Base-by-base conservation (phyloP, 1,284 basidiomycete species). In the Pholiota adiposa region DNA sequence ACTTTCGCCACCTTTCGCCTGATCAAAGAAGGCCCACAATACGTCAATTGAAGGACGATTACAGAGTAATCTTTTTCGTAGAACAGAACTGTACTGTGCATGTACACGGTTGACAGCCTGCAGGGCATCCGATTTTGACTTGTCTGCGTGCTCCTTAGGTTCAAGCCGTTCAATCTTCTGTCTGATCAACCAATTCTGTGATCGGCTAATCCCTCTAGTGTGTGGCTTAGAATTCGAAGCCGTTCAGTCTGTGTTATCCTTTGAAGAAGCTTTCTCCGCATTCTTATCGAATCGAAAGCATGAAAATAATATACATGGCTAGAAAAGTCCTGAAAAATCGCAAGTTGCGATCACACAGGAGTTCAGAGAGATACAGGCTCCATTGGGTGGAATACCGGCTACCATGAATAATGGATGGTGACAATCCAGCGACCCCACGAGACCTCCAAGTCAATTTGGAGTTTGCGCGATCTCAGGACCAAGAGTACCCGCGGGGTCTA, bases 381-480 rank as follows among this genome's bases (percentile, higher is more conserved):
- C 18, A 3, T 4, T 7, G 6, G 41, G 41, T 23, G 18, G 12
- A 43, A 8, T 43, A 21, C 40, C 7, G 41, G 19, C 19, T 43
- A 43, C 8, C 19, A 11, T 23, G 41, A 23, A 43, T 43, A 43
- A 41, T 21, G 18, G 41, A 33, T 33, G 31, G 31, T 33, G 31
- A 33, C 31, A 33, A 33, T 33, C 12, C 31, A 33, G 31, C 31
- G 31, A 33, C 31, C 31, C 31, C 31, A 43, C 34, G 34, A 36
- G 51, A 38, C 14, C 19, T 51, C 19, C n/a, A 38, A 40, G 36
- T 21, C 4, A 36, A 52, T 21, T 38, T 34, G 18, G 19, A 23
- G 31, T 19, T 51, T n/a, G 43, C 55, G 43, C 41, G 59, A 60
- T 60, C 48, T 29, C 48, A 12, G 79, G 72, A 3, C 50, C 59